A percentile compares a stretch with the other conserved stretches of the same genome.
Conservation (phyloP, 164 flowering plant species). For the Vitis cinerea region DNA sequence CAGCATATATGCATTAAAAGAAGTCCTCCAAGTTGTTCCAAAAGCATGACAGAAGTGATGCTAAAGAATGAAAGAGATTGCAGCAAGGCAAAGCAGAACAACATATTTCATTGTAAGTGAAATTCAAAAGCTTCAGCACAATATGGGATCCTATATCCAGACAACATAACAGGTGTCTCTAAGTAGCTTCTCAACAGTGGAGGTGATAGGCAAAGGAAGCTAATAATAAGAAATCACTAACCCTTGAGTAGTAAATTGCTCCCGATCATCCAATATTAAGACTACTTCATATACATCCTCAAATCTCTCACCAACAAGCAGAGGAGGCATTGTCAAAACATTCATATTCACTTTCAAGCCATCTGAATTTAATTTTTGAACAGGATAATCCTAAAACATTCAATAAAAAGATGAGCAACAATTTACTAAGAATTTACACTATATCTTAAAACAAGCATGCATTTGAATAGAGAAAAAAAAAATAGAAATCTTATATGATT, state of each 20-base stretch:
- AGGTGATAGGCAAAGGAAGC: neutral
- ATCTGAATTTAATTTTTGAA: constrained; percentile 20
- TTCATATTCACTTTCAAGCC: constrained; percentile 26
- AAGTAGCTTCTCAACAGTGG: neutral
- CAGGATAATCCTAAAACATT: constrained; percentile 22
- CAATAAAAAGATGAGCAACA: constrained; percentile 7
- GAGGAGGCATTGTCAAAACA: constrained; percentile 68
- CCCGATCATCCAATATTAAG: constrained; percentile 86
- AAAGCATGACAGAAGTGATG: too few species aligned
- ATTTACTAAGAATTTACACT: neutral
- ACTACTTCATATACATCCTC: constrained; percentile 79
- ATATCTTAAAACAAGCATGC: neutral
- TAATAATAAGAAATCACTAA: constrained; percentile 26
- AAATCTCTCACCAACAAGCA: constrained; percentile 68
- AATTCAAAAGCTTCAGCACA: neutral
- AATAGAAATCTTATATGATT: too few species aligned
- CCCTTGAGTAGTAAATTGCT: constrained; percentile 72
- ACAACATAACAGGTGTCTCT: constrained; percentile 1
- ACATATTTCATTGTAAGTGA: too few species aligned
- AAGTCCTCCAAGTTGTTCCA: too few species aligned
- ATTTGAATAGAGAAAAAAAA: too few species aligned
- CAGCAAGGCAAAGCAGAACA: too few species aligned
- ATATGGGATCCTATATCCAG: neutral
- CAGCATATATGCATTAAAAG: neutral
- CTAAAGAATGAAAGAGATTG: too few species aligned